Evolutionary conservation across 2,329 filamentous ascomycete species (phyloP), one percentile per base, ranked within the genome.

Genomic region (Trichoderma aggressivum): DNA sequence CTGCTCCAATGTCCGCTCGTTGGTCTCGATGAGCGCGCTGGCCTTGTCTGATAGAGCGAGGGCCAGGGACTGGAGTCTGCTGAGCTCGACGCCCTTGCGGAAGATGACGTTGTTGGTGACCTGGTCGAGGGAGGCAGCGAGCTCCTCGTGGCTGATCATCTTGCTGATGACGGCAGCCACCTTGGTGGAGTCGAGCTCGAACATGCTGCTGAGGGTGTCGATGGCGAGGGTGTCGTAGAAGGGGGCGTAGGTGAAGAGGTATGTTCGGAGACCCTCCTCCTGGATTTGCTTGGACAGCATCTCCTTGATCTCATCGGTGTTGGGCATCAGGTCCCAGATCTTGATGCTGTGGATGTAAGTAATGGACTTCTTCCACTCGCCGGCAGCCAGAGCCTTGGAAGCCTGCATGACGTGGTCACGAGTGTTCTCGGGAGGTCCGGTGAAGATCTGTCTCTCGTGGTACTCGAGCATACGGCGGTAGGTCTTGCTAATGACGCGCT

Each of bases 141-240:
- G 91, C 83, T 99, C 96, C 84, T 99, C 96, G 86, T 99, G 96
- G 78, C 94, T 97, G 82, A 99, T 98, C 96, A 99, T 99, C 87
- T 97, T 97, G 88, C 94, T 97, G 79, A 99, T 90, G 70, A 99
- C 91, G 43, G 96, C 94, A n/a, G 92, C 87, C 65, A 98, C 94
- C 88, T 98, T 98, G 84, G 91, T 89, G 76, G 91, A 86, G 71
- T 94, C 89, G 28, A 99, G 91, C 84, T 99, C 96, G 82, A 99
- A 99, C 96, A 99, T 99, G 75, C 86, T 86, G 74, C 94, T 91
- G 73, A 99, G 88, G 28, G 94, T 97, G 75, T 89, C 87, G 76
- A 98, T 88, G 72, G 94, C 91, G 72, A 99, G 90, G 26, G 96
- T 98, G 84, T 99, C 96, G 86, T 99, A 99, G 88, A 97, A 99